These are phyloP conservation scores for Arachnomyces sp. DNA, from an alignment of 2,329 filamentous ascomycete genomes.

Conservation along the genomic window DNA sequence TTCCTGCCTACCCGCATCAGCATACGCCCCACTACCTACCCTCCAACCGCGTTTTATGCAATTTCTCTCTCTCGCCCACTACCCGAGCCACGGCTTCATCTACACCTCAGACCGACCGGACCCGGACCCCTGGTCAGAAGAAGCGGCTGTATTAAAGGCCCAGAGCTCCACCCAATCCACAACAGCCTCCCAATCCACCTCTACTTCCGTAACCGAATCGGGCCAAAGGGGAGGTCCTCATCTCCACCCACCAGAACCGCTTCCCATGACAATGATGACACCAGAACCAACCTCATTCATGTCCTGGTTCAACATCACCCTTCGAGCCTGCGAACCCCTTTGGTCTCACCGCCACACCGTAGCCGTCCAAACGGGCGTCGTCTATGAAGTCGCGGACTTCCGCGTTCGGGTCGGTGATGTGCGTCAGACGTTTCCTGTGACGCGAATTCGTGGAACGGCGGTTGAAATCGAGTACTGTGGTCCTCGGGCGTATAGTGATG, in stretches of 20 bases:
- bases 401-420: constrained; percentile 37
- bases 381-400: constrained; percentile 38
- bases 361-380: constrained; percentile 21
- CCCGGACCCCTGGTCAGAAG: constrained; percentile 11
- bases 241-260: constrained; percentile 2
- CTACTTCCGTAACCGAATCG: too few species aligned
- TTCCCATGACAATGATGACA: constrained; percentile 31
- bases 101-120: constrained; percentile 27
- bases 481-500: constrained; percentile 11
- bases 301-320: constrained; percentile 34
- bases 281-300: constrained; percentile 27
- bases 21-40: constrained; percentile 21
- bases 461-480: constrained; percentile 39
- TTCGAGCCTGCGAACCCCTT: constrained; percentile 34
- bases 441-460: constrained; percentile 33
- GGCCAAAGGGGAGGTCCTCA: too few species aligned
- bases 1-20: constrained; percentile 30
- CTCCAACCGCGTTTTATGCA: constrained; percentile 33
- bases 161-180: not conserved
- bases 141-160: not conserved
- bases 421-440: constrained; percentile 31
- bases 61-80: constrained; percentile 35
- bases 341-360: constrained; percentile 36
- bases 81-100: constrained; percentile 33
- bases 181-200: constrained; percentile 1